Percentiles rank a stretch among this genome's conserved stretches.
These are phyloP conservation scores for Aureobasidium sp. DNA, from an alignment of 2,329 filamentous ascomycete genomes.

Conservation along the genomic window DNA sequence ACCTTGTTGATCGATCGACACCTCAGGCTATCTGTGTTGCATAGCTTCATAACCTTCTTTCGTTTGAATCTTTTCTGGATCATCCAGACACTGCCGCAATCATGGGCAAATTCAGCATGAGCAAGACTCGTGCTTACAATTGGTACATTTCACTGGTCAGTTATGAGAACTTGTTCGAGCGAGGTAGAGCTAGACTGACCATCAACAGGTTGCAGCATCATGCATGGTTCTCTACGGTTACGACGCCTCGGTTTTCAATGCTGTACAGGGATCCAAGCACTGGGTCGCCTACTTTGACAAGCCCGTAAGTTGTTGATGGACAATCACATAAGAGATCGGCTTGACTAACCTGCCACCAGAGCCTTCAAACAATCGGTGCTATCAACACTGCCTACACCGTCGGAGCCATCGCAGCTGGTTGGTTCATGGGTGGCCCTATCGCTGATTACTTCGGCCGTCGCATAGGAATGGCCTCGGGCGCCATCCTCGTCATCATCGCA, in stretches of 20 bases:
- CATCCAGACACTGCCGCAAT: background rate
- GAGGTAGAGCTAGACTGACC: too few relatives aligned
- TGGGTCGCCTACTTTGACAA: slow-evolving; percentile 59
- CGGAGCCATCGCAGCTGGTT: slow-evolving; percentile 62
- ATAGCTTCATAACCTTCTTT: too few relatives aligned
- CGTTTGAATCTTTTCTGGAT: background rate
- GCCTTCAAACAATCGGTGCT: slow-evolving; percentile 43
- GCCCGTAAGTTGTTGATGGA: slow-evolving; percentile 23
- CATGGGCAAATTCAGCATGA: slow-evolving; percentile 20
- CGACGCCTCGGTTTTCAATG: slow-evolving; percentile 68
- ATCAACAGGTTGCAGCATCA: slow-evolving; percentile 63
- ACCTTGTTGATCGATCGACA: background rate
- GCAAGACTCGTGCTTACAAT: slow-evolving; percentile 40
- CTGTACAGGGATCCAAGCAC: slow-evolving; percentile 59
- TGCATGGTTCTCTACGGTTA: slow-evolving; percentile 72
- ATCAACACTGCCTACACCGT: slow-evolving; percentile 66
- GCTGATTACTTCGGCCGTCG: slow-evolving; percentile 36
- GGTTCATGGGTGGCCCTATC: slow-evolving; percentile 60
- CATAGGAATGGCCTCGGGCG: slow-evolving; percentile 58
- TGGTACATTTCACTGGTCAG: slow-evolving; percentile 60
- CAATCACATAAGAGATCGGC: background rate
- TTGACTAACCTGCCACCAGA: slow-evolving; percentile 14
- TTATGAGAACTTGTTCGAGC: too few relatives aligned
- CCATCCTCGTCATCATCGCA: slow-evolving; percentile 57
- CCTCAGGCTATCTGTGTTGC: background rate